Base-by-base conservation (phyloP, 1,284 basidiomycete genomes). In the Cutaneotrichosporon cutaneum region DNA sequence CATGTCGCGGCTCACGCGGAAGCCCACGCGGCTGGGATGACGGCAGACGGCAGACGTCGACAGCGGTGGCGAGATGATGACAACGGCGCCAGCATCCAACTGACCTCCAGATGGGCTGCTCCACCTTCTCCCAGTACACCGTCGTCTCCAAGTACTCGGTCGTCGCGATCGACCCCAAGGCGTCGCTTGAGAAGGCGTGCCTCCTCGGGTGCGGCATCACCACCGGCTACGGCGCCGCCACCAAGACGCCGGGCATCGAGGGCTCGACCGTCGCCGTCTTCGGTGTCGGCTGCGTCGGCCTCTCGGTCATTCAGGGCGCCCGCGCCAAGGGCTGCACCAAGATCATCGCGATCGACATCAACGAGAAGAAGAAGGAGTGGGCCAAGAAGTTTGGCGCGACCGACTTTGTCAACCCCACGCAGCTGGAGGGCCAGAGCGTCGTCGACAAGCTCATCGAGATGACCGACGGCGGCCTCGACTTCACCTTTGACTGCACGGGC, bases 91-190 rank as follows among this genome's bases (percentile, higher is more conserved):
- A 8, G 9, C 30, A 30, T 4, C 9, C 30, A 30, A 30, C 56
- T 53, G 13, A 56, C 53, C 2, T 24, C 3, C 65, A 94, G 92
- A 99, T 99, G 96, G 95, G 95, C 53, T 92, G 90, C 24, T 97
- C 94, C 51, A 96, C 95, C 5, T 99, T 99, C 82, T 94, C 93
- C 26, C 94, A 99, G 80, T 99, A 99, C 83, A 99, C 96, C 13
- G 96, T 99, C 60, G 94, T 99, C 5, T 92, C 93, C 55, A 92
- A 99, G 73, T 94, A 94, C 65, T 98, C 94, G 35, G 90, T 99
- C 24, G 95, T 99, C 47, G 87, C 91, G 26, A 88, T 99, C 65
- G 87, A 90, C 81, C 84, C 87, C 65, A 83, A 86, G 70, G 96
- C 95, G 1, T 90, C 92, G 11, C 85, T 98, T 33, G 90, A 98